Percentiles rank a stretch among this genome's conserved stretches.
phyloP scores from a whole-genome alignment of 306 rosid genomes.

The Casuarina cunninghamiana region DNA sequence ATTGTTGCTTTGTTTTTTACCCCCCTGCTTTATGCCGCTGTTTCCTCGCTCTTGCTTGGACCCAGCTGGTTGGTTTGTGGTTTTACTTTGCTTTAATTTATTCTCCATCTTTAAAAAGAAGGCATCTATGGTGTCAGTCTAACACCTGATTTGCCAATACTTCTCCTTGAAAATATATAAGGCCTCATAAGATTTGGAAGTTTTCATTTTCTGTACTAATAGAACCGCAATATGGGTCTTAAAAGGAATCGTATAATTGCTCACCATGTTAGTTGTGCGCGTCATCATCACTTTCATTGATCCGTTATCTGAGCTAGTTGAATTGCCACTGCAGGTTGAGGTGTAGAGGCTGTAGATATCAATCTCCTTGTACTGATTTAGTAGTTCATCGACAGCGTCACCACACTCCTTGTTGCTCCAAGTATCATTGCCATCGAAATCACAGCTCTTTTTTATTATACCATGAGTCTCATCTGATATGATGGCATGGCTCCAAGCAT shows the following conservation, averaged over 20 bases:
- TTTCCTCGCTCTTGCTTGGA: too few relatives aligned
- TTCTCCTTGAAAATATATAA: too few relatives aligned
- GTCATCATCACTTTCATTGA: constrained; percentile 38
- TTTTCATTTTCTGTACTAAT: too few relatives aligned
- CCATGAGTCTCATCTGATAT: constrained; percentile 81
- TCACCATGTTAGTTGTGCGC: constrained; percentile 54
- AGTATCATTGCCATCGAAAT: constrained; percentile 62
- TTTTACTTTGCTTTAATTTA: too few relatives aligned
- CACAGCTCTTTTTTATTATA: constrained; percentile 54
- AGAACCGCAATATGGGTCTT: too few relatives aligned
- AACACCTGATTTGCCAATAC: too few relatives aligned
- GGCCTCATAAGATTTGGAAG: too few relatives aligned
- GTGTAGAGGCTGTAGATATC: constrained; percentile 88
- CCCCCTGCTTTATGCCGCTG: too few relatives aligned
- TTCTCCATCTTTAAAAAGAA: too few relatives aligned
- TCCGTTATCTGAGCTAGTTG: constrained; percentile 42
- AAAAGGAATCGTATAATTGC: background rate
- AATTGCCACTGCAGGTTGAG: constrained; percentile 57
- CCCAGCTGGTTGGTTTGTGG: too few relatives aligned
- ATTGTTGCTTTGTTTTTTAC: too few relatives aligned
- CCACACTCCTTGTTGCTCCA: constrained; percentile 60
- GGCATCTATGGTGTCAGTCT: too few relatives aligned
- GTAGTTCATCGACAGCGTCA: constrained; percentile 56
- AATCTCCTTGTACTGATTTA: constrained; percentile 61
- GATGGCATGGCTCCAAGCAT: constrained; percentile 98